Evolutionary conservation across 768 basidiomycete genomes (phyloP), one percentile per base, ranked within the genome.

Genomic region (Dacryopinax primogenitus): DNA sequence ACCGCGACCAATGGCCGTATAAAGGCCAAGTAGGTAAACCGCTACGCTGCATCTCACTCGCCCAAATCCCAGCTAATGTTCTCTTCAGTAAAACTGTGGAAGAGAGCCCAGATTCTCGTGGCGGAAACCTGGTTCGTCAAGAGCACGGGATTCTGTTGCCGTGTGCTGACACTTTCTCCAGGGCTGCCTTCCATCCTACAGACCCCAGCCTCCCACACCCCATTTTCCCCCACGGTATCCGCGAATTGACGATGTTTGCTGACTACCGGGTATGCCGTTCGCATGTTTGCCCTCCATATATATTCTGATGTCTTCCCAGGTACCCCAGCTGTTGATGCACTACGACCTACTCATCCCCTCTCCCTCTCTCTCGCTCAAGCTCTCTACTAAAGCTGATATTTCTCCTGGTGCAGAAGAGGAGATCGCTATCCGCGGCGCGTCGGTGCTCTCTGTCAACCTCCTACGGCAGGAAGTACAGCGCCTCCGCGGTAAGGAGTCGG

Each of bases 261-360:
- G 92, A 94, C 77, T 92, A 93, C 62, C 67, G 74, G 36, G 72
- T 65, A 62, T 16, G 47, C 63, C 2, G 32, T n/a, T 26, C 2
- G 3, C n/a, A 7, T 18, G 21, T 51, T 33, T 1, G 9, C 33
- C 13, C 6, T 13, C 18, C 0, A 13, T 47, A 16, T 37, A 15
- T 28, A 3, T 0, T 58, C 9, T 32, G 7, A 35, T 9, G 36
- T 28, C n/a, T 18, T 1, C 3, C 72, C 84, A 90, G 41, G 88
- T 95, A 3, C 92, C 92, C 1, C 92, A 94, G 72, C 89, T 94
- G 65, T 76, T 95, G 32, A 88, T 94, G 75, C 90, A 91, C 71
- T 79, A 94, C 6, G 78, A 81, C 37, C 85, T 93, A 68, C 77
- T 94, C 45, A 74, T 79, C 1, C 94, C 94, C 75, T 84, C 90